Evolutionary conservation across 2,329 filamentous ascomycete species (phyloP), one percentile per base, ranked within the genome.

Genomic region (Colletotrichum musicola): DNA sequence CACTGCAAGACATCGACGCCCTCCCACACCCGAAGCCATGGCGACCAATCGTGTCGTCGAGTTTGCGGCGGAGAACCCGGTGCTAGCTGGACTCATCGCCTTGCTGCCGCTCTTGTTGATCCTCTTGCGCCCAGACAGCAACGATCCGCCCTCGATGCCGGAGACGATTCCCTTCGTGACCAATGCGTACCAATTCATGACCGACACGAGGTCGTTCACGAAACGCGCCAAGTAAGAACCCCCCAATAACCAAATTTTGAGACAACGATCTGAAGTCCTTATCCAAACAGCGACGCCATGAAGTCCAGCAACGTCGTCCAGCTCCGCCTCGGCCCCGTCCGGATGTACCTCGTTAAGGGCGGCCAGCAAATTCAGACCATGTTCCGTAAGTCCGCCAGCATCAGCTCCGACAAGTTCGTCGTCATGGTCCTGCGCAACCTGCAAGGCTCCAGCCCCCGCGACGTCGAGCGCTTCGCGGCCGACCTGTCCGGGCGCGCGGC

Each of bases 321-420:
- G 7, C 62, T 72, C 30, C 61, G 62, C 4, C 47, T 74, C 4
- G 71, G 70, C 3, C 64, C 66, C 1, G 38, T 68, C 27, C 68
- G 53, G 1, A 40, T 73, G 6, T 73, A 72, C 51, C 42, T 74
- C 3, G 49, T 73, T 38, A 58, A 63, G 4, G 71, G 71, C 6
- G 51, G 54, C 4, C 56, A 72, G 12, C 51, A 61, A 20, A 58
- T 72, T 2, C 71, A 71, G 18, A 38, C 53, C 13, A 71, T 73
- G 58, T 74, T 74, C 14, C 69, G 69, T 10, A 63, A 58, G 3
- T 67, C 69, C 6, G n/a, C 62, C n/a, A 42, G n/a, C 50, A 55
- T 73, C 50, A 59, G 69, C 67, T 69, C 69, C n/a, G 67, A 74
- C 61, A 67, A 68, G 44, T 71, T 72, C 59, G 35, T 73, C 25